These are phyloP conservation scores for Anthoceros angustus DNA, from an alignment of 225 moss, liverwort and hornwort species.

Conservation along the genomic window DNA sequence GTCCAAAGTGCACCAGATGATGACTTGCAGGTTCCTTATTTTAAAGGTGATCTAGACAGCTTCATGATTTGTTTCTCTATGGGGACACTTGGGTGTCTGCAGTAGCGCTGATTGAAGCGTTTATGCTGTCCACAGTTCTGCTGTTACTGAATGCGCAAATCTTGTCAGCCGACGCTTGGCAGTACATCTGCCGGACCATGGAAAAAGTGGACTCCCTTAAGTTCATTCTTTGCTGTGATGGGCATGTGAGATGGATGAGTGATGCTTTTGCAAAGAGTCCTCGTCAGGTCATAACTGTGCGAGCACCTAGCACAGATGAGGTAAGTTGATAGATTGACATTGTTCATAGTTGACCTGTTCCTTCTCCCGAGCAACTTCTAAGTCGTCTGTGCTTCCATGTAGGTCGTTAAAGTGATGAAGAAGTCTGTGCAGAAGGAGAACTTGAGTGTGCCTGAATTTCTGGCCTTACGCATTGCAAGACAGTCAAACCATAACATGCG, in stretches of 20 bases:
- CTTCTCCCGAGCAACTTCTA: not conserved
- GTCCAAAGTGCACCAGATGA: not conserved
- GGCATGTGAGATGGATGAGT: not conserved
- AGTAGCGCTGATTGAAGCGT: too few species aligned
- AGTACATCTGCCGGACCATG: constrained; percentile 11
- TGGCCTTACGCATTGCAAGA: constrained; percentile 15
- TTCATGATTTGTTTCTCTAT: not conserved
- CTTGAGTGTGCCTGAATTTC: constrained; percentile 9
- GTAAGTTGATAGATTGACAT: not conserved
- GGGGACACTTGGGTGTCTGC: too few species aligned
- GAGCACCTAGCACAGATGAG: constrained; percentile 16
- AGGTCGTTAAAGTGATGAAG: constrained; percentile 12
- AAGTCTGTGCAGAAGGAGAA: constrained; percentile 13
- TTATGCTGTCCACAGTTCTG: constrained; percentile 10
- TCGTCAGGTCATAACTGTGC: constrained; percentile 14
- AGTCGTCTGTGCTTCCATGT: not conserved
- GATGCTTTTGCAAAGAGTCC: constrained; percentile 11
- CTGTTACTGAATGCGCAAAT: constrained; percentile 14
- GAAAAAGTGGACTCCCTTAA: constrained; percentile 18
- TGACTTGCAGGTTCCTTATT: not conserved
- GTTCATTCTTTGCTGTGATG: constrained; percentile 18
- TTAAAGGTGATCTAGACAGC: constrained; percentile 10
- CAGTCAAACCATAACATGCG: constrained; percentile 15
- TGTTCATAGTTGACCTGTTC: not conserved
- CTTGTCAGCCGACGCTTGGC: constrained; percentile 13